These are phyloP conservation scores for Phytopythium helicoides DNA, from an alignment of 352 stramenopile genomes.

Conservation along the genomic window DNA sequence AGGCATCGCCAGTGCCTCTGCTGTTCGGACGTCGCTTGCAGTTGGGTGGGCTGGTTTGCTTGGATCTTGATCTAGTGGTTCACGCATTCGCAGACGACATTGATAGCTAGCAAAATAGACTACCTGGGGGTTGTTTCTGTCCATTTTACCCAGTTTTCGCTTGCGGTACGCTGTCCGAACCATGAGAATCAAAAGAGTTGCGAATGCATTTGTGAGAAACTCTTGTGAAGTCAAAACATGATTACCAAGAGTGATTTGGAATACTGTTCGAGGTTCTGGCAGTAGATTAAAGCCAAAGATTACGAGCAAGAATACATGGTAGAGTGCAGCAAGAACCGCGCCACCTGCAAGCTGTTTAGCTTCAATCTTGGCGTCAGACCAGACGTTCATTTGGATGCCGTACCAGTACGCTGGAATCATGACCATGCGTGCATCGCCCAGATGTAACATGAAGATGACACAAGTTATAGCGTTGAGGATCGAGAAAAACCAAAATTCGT, in stretches of 20 bases:
- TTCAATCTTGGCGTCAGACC: slow-evolving; percentile 23
- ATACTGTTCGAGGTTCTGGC: slow-evolving; percentile 1
- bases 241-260: slow-evolving; percentile 1
- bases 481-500: slow-evolving; percentile 46
- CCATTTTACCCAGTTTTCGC: slow-evolving; percentile 9
- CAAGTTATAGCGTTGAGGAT: slow-evolving; percentile 12
- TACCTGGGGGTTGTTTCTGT: slow-evolving; percentile 13
- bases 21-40: background rate
- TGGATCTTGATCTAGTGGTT: background rate
- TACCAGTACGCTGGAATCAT: slow-evolving; percentile 14
- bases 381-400: slow-evolving; percentile 22
- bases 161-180: slow-evolving; percentile 24
- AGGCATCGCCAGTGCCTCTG: background rate
- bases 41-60: background rate
- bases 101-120: slow-evolving; percentile 30
- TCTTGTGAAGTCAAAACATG: slow-evolving; percentile 10
- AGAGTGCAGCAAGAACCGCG: background rate
- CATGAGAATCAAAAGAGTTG: slow-evolving; percentile 25
- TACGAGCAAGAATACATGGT: slow-evolving; percentile 9
- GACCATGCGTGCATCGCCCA: slow-evolving; percentile 16
- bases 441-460: slow-evolving; percentile 11
- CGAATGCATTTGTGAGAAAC: slow-evolving; percentile 22
- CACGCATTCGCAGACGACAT: slow-evolving; percentile 15
- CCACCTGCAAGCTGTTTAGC: slow-evolving; percentile 3
- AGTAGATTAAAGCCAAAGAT: slow-evolving; percentile 2